Evolutionary conservation across 2,329 filamentous ascomycete genomes (phyloP), one percentile per base, ranked within the genome.

Genomic region (Sclerotinia spermophila): DNA sequence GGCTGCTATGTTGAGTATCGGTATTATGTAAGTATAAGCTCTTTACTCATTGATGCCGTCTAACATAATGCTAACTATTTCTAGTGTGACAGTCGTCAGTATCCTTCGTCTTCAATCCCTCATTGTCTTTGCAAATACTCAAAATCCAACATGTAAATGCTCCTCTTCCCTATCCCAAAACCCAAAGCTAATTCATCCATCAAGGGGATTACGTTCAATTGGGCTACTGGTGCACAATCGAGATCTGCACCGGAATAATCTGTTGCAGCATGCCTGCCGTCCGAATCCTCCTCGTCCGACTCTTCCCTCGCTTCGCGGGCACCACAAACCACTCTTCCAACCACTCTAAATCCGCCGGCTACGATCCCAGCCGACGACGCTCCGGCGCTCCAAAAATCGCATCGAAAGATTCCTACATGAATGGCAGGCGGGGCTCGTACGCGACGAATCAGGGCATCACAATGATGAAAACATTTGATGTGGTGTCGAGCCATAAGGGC

Each of bases 1-100:
- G 6, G 78, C 79, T 17, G 70, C 85, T 66, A 86, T 87, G 83
- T 86, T 87, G 71, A 79, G 81, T 55, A 80, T 86, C 15, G 84
- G 85, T 24, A 77, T 81, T 44, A 81, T 84, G 70, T 76, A 67
- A 72, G 73, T 72, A 40, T 45, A 51, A 45, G 13, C 27, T 8
- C 48, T 58, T 59, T 8, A 15, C 33, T 24, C 13, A 8, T 35
- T 33, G 21, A 27, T 35, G 6, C 17, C 13, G 4, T 17, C n/a
- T 27, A 8, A 27, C 2, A 53, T 17, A 2, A 27, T 17, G 30
- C 45, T 56, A 35, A 55, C 11, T 27, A 21, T 33, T 2, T 10
- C 2, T 5, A 69, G 68, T 38, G 38, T 69, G 15, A 66, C 68
- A 27, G 21, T 66, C 15, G 11, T 69, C 27, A 69, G 68, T 24